Percentiles rank a stretch among this genome's conserved stretches.
phyloP scores from a whole-genome alignment of 345 rosid genomes.

The Brassica juncea region DNA sequence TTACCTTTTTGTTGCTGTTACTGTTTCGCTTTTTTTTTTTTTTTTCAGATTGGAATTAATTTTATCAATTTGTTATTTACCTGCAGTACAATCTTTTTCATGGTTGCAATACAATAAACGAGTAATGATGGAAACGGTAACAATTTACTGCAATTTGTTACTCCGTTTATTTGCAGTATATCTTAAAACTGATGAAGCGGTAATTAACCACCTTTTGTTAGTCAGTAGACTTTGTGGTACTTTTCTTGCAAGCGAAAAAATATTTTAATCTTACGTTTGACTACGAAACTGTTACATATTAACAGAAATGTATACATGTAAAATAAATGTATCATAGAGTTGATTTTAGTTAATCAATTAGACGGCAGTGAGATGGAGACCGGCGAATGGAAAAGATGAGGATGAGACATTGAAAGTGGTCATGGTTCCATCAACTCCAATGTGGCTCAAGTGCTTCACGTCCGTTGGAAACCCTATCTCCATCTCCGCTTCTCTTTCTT shows the following conservation, averaged over 20 bases:
- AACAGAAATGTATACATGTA: constrained; percentile 27
- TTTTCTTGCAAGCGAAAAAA: no score
- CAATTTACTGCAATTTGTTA: no score
- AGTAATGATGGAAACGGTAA: no score
- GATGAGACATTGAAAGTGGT: constrained; percentile 27
- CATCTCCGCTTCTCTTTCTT: constrained; percentile 53
- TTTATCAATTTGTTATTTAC: no score
- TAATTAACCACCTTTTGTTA: no score
- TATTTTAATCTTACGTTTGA: no score
- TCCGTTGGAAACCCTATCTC: constrained; percentile 79
- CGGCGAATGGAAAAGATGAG: constrained; percentile 27
- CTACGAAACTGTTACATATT: neutral
- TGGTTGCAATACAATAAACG: no score
- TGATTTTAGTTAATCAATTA: constrained; percentile 1
- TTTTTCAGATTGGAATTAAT: no score
- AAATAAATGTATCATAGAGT: neutral
- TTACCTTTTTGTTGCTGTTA: neutral
- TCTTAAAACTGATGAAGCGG: no score
- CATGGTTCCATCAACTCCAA: constrained; percentile 65
- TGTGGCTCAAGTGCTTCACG: constrained; percentile 84
- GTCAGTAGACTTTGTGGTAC: no score
- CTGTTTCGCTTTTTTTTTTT: neutral
- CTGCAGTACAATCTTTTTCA: no score
- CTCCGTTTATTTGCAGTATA: no score
- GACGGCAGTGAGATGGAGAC: constrained; percentile 26